Percentiles rank a stretch among this genome's conserved stretches.
Evolutionary conservation across 176 grass and related monocot genomes (phyloP).

Genomic region (barley (Hordeum vulgare)): DNA sequence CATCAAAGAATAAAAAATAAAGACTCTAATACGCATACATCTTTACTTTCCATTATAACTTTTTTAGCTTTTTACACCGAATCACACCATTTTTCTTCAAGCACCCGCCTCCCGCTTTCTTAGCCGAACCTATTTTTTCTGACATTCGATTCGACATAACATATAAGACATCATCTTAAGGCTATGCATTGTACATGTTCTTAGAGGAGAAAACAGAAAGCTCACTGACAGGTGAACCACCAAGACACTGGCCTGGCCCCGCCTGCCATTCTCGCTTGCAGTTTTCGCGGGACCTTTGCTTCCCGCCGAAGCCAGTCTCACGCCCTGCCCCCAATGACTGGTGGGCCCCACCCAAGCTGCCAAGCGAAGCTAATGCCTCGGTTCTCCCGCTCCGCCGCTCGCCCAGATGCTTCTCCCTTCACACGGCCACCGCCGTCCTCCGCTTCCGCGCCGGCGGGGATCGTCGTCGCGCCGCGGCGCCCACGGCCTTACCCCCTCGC

Average conservation of each 20-base stretch:
- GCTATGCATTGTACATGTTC: too few species aligned
- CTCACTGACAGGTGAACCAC: not conserved
- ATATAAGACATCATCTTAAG: too few species aligned
- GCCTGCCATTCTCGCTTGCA: not conserved
- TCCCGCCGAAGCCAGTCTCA: not conserved
- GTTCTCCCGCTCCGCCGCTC: not conserved
- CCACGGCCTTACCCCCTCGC: not conserved
- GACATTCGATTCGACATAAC: too few species aligned
- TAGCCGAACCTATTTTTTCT: too few species aligned
- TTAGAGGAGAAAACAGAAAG: too few species aligned
- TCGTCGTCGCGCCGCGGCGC: not conserved
- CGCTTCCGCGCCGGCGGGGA: not conserved
- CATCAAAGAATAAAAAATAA: too few species aligned
- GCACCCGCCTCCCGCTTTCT: too few species aligned
- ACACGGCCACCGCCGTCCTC: not conserved
- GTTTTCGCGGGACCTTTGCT: not conserved
- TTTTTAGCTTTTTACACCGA: too few species aligned
- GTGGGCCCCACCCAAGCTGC: not conserved
- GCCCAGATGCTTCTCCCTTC: conserved; percentile 13
- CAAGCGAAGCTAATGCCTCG: not conserved
- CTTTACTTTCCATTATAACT: too few species aligned
- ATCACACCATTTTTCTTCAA: too few species aligned
- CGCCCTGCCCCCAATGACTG: not conserved
- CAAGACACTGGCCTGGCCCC: not conserved
- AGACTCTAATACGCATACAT: too few species aligned